Evolutionary conservation across 202 grass and related monocot genomes (phyloP), one percentile per base, ranked within the genome.

Genomic region (Panicum virgatum): DNA sequence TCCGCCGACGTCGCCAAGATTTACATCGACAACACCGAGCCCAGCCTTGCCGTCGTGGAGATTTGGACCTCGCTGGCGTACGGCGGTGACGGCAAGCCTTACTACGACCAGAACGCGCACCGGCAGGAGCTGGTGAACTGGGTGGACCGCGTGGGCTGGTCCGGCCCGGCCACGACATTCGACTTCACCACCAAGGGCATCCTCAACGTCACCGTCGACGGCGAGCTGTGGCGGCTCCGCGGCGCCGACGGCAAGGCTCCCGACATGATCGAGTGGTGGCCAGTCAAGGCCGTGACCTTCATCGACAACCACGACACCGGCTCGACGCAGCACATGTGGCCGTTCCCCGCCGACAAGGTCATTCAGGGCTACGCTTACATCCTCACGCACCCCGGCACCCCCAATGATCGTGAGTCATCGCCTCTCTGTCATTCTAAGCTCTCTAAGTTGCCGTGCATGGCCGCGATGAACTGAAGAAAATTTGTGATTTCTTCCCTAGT

Each of bases 331-430:
- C 88, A 84, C 22, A 37, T 88, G 84, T 94, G 92, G 92, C 90
- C 96, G 0, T 98, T 98, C 76, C 96, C 96, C 14, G 64, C 90
- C 4, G 82, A 88, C 32, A 95, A 80, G 84, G 89, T 95, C 86
- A 93, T 98, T 84, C 88, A 98, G 84, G 90, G 95, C 45, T 95
- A 98, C 10, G 88, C 92, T 25, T 98, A 95, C 81, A 95, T 98
- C 82, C 88, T 98, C 16, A 98, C 90, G 14, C 94, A 94, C 73
- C 94, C 94, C 0, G 94, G 92, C 9, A 78, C 78, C 58, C n/a
- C 90, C 94, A 12, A 86, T 86, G 81, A 91, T 94, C 64, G 92
- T 94, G 44, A 97, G 92, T 89, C 19, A n/a, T 20, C n/a, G 0
- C 3, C 18, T 30, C 15, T 64, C 32, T 12, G 26, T n/a, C n/a